A percentile compares a stretch with the other conserved stretches of the same genome.
phyloP scores from a whole-genome alignment of 1,284 basidiomycete species.

The Microbotryomycetes sp. region DNA sequence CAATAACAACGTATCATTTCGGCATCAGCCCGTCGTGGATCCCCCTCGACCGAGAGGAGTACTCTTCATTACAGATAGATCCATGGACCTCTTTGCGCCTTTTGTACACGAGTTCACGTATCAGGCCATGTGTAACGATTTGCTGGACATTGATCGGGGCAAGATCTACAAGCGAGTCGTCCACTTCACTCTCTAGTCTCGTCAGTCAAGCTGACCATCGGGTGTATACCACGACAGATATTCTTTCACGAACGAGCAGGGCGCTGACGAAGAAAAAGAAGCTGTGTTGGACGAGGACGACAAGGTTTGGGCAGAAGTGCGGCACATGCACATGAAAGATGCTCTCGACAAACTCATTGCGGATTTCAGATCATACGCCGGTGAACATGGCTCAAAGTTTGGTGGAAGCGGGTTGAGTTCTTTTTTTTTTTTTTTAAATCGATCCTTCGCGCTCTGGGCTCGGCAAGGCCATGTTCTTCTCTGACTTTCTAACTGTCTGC shows the following conservation, averaged over 20 bases:
- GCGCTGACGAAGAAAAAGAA: conserved; percentile 77
- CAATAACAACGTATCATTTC: too few species aligned
- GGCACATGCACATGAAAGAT: conserved; percentile 98
- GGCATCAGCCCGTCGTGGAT: conserved; percentile 57
- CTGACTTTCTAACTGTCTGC: conserved; percentile 35
- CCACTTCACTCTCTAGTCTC: neutral
- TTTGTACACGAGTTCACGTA: conserved; percentile 97
- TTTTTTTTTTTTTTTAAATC: conserved; percentile 1
- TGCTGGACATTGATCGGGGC: conserved; percentile 81
- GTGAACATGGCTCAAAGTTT: conserved; percentile 63
- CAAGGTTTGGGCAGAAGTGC: conserved; percentile 81
- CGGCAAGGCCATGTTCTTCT: too few species aligned
- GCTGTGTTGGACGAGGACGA: conserved; percentile 79
- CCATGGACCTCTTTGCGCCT: conserved; percentile 87
- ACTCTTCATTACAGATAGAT: conserved; percentile 86
- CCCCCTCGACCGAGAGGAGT: conserved; percentile 66
- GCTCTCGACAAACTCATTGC: conserved; percentile 92
- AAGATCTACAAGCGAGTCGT: conserved; percentile 68
- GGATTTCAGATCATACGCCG: conserved; percentile 88
- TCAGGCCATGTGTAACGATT: conserved; percentile 96
- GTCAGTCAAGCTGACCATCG: neutral
- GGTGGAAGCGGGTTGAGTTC: conserved; percentile 65
- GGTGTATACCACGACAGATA: conserved; percentile 15
- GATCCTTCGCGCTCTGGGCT: conserved; percentile 16
- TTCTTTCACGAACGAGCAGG: conserved; percentile 44